phyloP scores from a whole-genome alignment of 441 rosid species.

The Croton laevigatus region DNA sequence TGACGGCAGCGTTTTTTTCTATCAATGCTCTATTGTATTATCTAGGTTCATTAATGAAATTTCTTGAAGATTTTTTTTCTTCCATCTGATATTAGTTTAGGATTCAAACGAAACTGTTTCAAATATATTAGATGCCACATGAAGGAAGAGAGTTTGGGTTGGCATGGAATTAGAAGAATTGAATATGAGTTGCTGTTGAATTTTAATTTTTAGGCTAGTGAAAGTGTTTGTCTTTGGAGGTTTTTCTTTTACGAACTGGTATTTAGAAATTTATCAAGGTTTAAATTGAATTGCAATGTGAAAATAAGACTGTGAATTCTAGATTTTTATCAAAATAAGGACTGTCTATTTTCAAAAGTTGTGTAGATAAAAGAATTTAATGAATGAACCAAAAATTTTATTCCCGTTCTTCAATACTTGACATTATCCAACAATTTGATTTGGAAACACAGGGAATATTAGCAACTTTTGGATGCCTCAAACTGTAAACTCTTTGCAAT shows the following conservation, averaged over 20 bases:
- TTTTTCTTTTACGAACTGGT: not conserved
- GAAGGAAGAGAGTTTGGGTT: not conserved
- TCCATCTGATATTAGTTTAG: not conserved
- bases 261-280: not conserved
- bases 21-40: not conserved
- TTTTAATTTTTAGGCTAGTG: not conserved
- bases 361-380: not conserved
- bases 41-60: not conserved
- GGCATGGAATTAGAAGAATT: not conserved
- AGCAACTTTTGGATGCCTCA: too few species aligned
- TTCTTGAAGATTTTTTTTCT: not conserved
- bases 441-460: too few species aligned
- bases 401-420: not conserved
- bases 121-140: not conserved
- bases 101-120: not conserved
- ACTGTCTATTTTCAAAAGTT: not conserved
- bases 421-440: not conserved
- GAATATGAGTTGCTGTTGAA: not conserved
- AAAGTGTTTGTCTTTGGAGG: not conserved
- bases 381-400: not conserved
- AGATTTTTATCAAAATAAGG: not conserved
- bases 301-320: not conserved
- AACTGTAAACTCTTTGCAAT: too few species aligned
- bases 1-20: not conserved
- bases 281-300: not conserved